phyloP scores from a whole-genome alignment of 2,329 filamentous ascomycete genomes.

The Xylariaceae sp. region DNA sequence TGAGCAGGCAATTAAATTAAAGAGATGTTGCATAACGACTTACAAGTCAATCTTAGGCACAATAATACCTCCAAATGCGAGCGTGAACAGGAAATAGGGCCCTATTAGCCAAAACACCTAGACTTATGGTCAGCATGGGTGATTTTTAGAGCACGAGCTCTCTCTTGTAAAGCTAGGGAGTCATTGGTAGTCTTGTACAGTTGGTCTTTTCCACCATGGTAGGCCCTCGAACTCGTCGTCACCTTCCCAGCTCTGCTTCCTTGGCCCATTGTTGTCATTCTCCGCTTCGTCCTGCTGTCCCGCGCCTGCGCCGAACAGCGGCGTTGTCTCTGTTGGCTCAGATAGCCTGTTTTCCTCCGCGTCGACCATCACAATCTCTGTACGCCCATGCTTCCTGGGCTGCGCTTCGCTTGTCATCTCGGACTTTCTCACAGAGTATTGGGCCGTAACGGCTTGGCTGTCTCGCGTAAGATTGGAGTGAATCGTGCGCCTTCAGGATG shows the following conservation, averaged over 20 bases:
- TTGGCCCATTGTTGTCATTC: conserved; percentile 21
- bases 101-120: conserved; percentile 84
- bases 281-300: conserved; percentile 26
- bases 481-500: too few relatives aligned
- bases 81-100: conserved; percentile 79
- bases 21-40: conserved; percentile 33
- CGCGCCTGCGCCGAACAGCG: conserved; percentile 45
- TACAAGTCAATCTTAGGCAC: conserved; percentile 86
- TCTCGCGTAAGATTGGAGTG: too few relatives aligned
- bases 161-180: conserved; percentile 37
- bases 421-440: background rate
- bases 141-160: background rate
- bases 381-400: conserved; percentile 22
- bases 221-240: conserved; percentile 64
- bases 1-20: conserved; percentile 3
- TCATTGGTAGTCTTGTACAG: too few relatives aligned
- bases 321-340: conserved; percentile 45
- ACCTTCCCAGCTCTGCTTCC: conserved; percentile 52
- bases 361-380: conserved; percentile 37
- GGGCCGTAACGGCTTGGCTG: too few relatives aligned
- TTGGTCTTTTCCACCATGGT: conserved; percentile 68
- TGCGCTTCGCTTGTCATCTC: conserved; percentile 37
- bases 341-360: conserved; percentile 27
- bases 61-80: conserved; percentile 84
- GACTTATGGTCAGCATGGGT: conserved; percentile 33